A percentile compares a stretch with the other conserved stretches of the same genome.
Conservation (phyloP, 805 yeast species). For the Zygotorulaspora chibaensis region DNA sequence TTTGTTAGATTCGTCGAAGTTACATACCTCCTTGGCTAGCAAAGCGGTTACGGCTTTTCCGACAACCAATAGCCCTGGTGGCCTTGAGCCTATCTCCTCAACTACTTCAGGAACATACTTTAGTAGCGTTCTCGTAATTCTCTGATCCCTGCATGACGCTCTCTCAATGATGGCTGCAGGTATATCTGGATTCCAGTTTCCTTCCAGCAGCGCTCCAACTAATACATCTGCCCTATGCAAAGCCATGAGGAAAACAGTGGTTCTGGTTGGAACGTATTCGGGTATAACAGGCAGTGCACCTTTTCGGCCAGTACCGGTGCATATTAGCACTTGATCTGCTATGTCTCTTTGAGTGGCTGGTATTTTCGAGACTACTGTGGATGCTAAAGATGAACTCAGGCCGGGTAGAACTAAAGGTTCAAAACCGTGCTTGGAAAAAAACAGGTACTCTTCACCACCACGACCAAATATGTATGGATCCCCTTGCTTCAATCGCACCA, state of each 20-base stretch:
- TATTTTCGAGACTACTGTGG: conserved; percentile 74
- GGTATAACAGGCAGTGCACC: conserved; percentile 81
- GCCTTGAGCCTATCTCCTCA: conserved; percentile 75
- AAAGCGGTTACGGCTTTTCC: conserved; percentile 71
- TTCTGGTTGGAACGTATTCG: conserved; percentile 63
- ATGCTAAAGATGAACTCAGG: conserved; percentile 81
- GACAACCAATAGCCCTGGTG: conserved; percentile 84
- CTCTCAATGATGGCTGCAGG: conserved; percentile 88
- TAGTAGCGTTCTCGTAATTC: conserved; percentile 72
- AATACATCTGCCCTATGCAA: conserved; percentile 59
- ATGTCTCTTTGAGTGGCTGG: conserved; percentile 92
- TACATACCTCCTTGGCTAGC: conserved; percentile 15
- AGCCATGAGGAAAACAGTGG: conserved; percentile 87
- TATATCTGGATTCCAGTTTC: conserved; percentile 61
- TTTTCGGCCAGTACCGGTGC: conserved; percentile 91
- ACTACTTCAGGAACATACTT: conserved; percentile 66
- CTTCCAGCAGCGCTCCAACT: conserved; percentile 49
- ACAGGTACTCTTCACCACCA: conserved; percentile 87
- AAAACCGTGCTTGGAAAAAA: conserved; percentile 63
- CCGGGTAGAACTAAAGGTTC: conserved; percentile 80
- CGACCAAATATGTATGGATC: conserved; percentile 96
- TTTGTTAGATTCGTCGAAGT: conserved; percentile 25
- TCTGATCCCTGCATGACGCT: conserved; percentile 90
- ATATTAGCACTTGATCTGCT: conserved; percentile 85
- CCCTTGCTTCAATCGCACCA: conserved; percentile 90